Percentiles rank a stretch among this genome's conserved stretches.
phyloP scores from a whole-genome alignment of 2,329 filamentous ascomycete species.

The Neopestalotiopsis rosae region DNA sequence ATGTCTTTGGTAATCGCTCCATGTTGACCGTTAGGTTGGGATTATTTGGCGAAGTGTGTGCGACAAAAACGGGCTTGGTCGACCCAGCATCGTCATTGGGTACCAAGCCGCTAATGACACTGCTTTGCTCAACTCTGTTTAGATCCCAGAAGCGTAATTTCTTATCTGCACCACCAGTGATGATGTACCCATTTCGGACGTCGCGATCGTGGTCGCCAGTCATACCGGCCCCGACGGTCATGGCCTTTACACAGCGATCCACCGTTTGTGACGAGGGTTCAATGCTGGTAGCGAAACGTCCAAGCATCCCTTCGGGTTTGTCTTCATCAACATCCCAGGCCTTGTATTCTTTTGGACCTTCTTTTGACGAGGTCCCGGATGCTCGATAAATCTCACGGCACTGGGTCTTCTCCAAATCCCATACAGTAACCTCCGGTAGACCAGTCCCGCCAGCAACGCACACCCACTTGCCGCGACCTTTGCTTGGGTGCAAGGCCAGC shows the following conservation, averaged over 20 bases:
- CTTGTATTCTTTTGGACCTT: constrained; percentile 72
- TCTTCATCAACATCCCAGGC: constrained; percentile 92
- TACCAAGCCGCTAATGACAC: constrained; percentile 76
- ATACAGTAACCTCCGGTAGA: constrained; percentile 88
- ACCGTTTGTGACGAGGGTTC: constrained; percentile 60
- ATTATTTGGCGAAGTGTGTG: constrained; percentile 57
- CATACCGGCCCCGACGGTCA: constrained; percentile 74
- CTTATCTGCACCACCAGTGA: constrained; percentile 88
- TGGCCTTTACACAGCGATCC: constrained; percentile 75
- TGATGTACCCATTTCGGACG: constrained; percentile 78
- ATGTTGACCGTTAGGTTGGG: constrained; percentile 63
- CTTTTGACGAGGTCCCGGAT: constrained; percentile 57
- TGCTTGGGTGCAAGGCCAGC: constrained; percentile 77
- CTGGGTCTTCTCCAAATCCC: constrained; percentile 89
- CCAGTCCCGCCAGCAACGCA: constrained; percentile 88
- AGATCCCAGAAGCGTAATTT: constrained; percentile 96
- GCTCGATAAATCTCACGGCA: constrained; percentile 89
- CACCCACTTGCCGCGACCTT: constrained; percentile 81
- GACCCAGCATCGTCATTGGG: constrained; percentile 54
- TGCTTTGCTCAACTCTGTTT: constrained; percentile 75
- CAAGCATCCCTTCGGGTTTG: constrained; percentile 83
- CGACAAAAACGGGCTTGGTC: constrained; percentile 73
- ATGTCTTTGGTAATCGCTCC: constrained; percentile 59
- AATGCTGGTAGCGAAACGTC: constrained; percentile 78
- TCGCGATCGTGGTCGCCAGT: constrained; percentile 74